Evolutionary conservation across 2,329 filamentous ascomycete genomes (phyloP).

Genomic region (Nemania bipapillata): DNA sequence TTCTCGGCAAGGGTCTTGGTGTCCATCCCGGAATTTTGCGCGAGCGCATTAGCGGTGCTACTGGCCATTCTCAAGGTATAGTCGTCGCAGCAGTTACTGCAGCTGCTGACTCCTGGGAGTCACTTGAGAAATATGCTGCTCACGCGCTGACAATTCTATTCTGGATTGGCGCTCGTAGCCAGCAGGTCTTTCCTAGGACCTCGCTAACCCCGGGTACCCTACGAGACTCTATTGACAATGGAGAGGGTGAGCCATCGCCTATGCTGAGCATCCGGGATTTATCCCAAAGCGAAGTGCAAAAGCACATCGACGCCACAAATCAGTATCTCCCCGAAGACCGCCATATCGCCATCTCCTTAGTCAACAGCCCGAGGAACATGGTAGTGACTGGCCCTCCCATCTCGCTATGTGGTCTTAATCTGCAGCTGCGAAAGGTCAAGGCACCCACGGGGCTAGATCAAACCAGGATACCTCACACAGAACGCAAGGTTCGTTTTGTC

Average conservation of each 20-base stretch:
- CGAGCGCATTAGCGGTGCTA: slow-evolving; percentile 85
- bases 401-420: slow-evolving; percentile 93
- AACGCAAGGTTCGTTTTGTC: slow-evolving; percentile 95
- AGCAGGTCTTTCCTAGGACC: slow-evolving; percentile 95
- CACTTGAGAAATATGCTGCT: slow-evolving; percentile 81
- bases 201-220: slow-evolving; percentile 90
- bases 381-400: slow-evolving; percentile 96
- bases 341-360: slow-evolving; percentile 92
- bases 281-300: slow-evolving; percentile 86
- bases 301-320: slow-evolving; percentile 96
- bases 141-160: slow-evolving; percentile 92
- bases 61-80: slow-evolving; percentile 95
- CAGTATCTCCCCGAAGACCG: slow-evolving; percentile 92
- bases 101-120: slow-evolving; percentile 91
- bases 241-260: slow-evolving; percentile 93
- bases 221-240: slow-evolving; percentile 91
- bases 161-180: slow-evolving; percentile 97
- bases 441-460: slow-evolving; percentile 97
- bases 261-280: slow-evolving; percentile 98
- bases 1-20: slow-evolving; percentile 91
- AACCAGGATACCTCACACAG: slow-evolving; percentile 90
- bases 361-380: slow-evolving; percentile 97
- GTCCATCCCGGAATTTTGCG: slow-evolving; percentile 88
- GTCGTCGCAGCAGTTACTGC: slow-evolving; percentile 93
- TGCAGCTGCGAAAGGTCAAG: slow-evolving; percentile 95